phyloP scores from a whole-genome alignment of 257 asterid species.

The Buddleja alternifolia region DNA sequence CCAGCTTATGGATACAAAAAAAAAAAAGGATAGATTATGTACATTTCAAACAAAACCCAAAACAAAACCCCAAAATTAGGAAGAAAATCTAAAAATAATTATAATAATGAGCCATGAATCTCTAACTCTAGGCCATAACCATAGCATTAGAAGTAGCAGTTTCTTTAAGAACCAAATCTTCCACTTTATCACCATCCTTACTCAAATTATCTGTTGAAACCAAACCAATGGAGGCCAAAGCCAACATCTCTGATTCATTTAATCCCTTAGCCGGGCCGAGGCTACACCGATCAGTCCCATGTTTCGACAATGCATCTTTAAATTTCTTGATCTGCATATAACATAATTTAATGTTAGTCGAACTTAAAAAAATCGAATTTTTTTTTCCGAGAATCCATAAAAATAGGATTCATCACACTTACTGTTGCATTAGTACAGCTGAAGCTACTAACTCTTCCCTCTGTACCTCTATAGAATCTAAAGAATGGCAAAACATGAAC shows the following conservation, averaged over 20 bases:
- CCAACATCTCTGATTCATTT: constrained; percentile 61
- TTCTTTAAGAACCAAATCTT: constrained; percentile 40
- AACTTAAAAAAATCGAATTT: not conserved
- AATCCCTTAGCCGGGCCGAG: constrained; percentile 81
- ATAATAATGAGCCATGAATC: not conserved
- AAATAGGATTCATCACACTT: constrained; percentile 20
- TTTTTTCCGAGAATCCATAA: too few relatives aligned
- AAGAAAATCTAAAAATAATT: not conserved
- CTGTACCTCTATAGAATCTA: constrained; percentile 72
- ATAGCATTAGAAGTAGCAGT: constrained; percentile 29
- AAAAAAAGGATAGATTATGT: constrained; percentile 27
- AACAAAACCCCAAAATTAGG: not conserved
- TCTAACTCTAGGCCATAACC: constrained; percentile 46
- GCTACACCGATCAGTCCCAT: constrained; percentile 51
- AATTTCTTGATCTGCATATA: constrained; percentile 75
- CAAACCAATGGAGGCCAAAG: constrained; percentile 65
- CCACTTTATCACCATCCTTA: constrained; percentile 24
- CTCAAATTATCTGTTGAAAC: constrained; percentile 41
- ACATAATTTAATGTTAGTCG: not conserved
- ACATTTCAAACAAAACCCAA: constrained; percentile 28
- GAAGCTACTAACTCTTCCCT: constrained; percentile 72
- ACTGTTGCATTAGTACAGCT: constrained; percentile 96
- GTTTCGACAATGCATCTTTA: constrained; percentile 75
- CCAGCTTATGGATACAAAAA: constrained; percentile 33
- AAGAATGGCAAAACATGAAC: constrained; percentile 82